These are phyloP conservation scores for Sideroxylon spinosum DNA, from an alignment of 179 eudicot genomes.

Conservation along the genomic window DNA sequence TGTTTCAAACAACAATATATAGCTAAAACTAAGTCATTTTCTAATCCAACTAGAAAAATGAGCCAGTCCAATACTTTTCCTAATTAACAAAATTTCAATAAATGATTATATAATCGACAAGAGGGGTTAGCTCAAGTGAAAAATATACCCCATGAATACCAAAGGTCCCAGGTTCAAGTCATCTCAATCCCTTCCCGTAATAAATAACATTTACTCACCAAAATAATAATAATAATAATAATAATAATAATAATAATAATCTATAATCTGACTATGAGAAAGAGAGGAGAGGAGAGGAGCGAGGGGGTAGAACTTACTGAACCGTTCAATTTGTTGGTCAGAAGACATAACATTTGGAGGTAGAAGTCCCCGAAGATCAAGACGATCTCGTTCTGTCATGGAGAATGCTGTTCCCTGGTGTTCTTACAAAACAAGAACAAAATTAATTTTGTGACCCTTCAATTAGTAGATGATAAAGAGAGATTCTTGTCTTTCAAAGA, in stretches of 20 bases:
- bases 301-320: constrained; percentile 50
- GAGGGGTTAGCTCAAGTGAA: too few species aligned
- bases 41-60: background rate
- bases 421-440: constrained; percentile 14
- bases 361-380: constrained; percentile 92
- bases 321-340: constrained; percentile 83
- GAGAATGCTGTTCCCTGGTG: constrained; percentile 93
- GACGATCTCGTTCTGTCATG: constrained; percentile 93
- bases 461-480: background rate
- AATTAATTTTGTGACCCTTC: constrained; percentile 1
- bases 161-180: too few species aligned
- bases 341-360: constrained; percentile 88
- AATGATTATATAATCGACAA: background rate
- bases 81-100: background rate
- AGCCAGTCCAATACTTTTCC: background rate
- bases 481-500: background rate
- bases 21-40: background rate
- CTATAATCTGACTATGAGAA: background rate
- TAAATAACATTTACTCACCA: too few species aligned
- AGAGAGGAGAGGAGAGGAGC: constrained; percentile 9
- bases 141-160: too few species aligned
- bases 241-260: too few species aligned
- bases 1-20: background rate
- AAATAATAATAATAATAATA: too few species aligned
- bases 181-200: too few species aligned